These are phyloP conservation scores for Saccharomycopsis schoenii DNA, from an alignment of 805 yeast genomes.

Conservation along the genomic window DNA sequence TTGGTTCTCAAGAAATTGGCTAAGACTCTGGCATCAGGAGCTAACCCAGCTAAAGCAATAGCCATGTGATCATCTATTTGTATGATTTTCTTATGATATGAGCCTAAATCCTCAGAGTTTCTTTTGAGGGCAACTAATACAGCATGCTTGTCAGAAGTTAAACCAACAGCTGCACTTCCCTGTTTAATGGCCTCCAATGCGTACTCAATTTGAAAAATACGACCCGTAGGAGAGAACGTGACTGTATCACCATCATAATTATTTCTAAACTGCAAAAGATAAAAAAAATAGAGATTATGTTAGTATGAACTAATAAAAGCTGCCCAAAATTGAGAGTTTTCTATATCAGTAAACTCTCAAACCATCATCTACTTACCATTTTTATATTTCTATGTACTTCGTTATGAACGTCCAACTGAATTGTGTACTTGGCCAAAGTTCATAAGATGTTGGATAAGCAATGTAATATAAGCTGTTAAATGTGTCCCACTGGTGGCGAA, in stretches of 20 bases:
- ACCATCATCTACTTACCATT: background rate
- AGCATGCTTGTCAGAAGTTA: conserved; percentile 76
- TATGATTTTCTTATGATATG: conserved; percentile 89
- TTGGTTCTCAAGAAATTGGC: conserved; percentile 84
- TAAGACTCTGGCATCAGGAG: conserved; percentile 95
- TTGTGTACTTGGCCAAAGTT: background rate
- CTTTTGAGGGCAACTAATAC: conserved; percentile 91
- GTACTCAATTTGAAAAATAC: conserved; percentile 82
- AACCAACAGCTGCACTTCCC: conserved; percentile 95
- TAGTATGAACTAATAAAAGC: background rate
- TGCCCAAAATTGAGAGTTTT: background rate
- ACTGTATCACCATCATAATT: conserved; percentile 98
- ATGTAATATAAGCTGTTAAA: background rate
- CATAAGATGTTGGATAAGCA: too few species aligned
- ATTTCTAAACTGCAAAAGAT: conserved; percentile 69
- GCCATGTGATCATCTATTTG: conserved; percentile 92
- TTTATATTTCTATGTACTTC: background rate
- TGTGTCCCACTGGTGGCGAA: background rate
- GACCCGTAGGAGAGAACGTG: conserved; percentile 92
- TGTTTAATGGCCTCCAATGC: conserved; percentile 95
- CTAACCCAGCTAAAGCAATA: conserved; percentile 91
- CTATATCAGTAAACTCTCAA: background rate
- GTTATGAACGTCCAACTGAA: background rate
- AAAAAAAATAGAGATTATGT: background rate
- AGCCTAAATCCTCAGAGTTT: conserved; percentile 94